Conservation (phyloP, 2,329 filamentous ascomycete species). For the Monosporascus sp. region DNA sequence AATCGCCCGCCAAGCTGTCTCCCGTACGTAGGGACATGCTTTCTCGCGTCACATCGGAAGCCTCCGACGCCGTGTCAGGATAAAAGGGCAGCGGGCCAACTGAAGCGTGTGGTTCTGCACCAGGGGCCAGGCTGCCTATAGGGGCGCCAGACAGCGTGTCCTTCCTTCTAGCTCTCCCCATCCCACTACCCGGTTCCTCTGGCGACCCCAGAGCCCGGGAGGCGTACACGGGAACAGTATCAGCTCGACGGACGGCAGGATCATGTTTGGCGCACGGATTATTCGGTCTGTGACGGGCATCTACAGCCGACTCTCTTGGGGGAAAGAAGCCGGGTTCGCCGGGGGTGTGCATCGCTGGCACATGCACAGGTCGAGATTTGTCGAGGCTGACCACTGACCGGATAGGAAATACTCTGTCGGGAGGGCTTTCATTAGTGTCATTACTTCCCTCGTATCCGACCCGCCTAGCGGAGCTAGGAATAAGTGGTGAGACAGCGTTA, state of each 20-base stretch:
- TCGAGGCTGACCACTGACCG: slow-evolving; percentile 73
- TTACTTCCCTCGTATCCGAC: slow-evolving; percentile 24
- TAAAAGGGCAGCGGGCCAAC: slow-evolving; percentile 15
- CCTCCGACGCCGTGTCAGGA: slow-evolving; percentile 19
- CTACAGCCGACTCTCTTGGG: slow-evolving; percentile 20
- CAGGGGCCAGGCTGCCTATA: slow-evolving; percentile 9
- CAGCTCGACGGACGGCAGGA: slow-evolving; percentile 9
- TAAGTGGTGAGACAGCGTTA: slow-evolving; percentile 36
- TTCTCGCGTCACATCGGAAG: slow-evolving; percentile 15
- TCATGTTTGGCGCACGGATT: slow-evolving; percentile 25
- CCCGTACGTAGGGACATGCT: slow-evolving; percentile 3
- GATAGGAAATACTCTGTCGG: slow-evolving; percentile 73
- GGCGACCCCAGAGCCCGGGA: slow-evolving; percentile 10
- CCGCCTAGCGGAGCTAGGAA: slow-evolving; percentile 37
- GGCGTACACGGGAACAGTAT: slow-evolving; percentile 9
- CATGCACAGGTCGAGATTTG: slow-evolving; percentile 32
- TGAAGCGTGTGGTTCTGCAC: slow-evolving; percentile 3
- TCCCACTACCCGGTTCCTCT: slow-evolving; percentile 2
- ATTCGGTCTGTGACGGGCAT: slow-evolving; percentile 28
- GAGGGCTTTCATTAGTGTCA: slow-evolving; percentile 27
- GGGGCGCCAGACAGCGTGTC: slow-evolving; percentile 8
- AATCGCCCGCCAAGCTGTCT: slow-evolving; percentile 5
- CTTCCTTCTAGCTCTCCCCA: slow-evolving; percentile 7
- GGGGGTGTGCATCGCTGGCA: slow-evolving; percentile 27
- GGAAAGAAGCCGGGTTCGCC: slow-evolving; percentile 35